A percentile compares a stretch with the other conserved stretches of the same genome.
These are phyloP conservation scores for Ceratobasidium sp. DNA, from an alignment of 1,284 basidiomycete genomes.

Conservation along the genomic window DNA sequence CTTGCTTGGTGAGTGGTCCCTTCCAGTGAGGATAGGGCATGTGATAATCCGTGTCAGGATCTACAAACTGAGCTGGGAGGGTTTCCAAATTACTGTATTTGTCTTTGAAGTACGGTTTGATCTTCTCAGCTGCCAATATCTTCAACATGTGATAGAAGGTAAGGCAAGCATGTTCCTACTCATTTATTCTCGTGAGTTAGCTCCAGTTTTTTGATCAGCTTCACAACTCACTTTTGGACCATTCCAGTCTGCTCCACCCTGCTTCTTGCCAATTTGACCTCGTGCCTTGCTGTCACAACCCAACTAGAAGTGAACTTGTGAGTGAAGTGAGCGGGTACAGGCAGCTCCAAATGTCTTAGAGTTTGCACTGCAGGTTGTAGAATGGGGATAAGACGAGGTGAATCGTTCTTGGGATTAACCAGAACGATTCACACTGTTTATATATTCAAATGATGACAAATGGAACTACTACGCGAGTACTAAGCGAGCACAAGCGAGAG, in stretches of 20 bases:
- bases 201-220: background rate
- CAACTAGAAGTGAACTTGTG: too few species aligned
- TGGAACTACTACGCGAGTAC: too few species aligned
- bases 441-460: too few species aligned
- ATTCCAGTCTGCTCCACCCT: background rate
- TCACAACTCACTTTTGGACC: background rate
- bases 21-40: conserved; percentile 19
- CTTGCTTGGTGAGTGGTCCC: background rate
- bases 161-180: conserved; percentile 1
- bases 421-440: too few species aligned
- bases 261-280: background rate
- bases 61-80: background rate
- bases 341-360: too few species aligned
- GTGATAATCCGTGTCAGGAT: conserved; percentile 13
- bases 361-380: too few species aligned
- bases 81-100: conserved; percentile 17
- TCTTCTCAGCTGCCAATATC: background rate
- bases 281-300: background rate
- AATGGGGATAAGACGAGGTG: too few species aligned
- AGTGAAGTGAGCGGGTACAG: too few species aligned
- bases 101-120: conserved; percentile 12
- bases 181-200: background rate
- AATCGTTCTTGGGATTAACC: too few species aligned
- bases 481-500: too few species aligned
- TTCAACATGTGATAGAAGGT: conserved; percentile 13